Evolutionary conservation across 371 early-diverging fungal genomes (phyloP).

Genomic region (Antonospora locustae): DNA sequence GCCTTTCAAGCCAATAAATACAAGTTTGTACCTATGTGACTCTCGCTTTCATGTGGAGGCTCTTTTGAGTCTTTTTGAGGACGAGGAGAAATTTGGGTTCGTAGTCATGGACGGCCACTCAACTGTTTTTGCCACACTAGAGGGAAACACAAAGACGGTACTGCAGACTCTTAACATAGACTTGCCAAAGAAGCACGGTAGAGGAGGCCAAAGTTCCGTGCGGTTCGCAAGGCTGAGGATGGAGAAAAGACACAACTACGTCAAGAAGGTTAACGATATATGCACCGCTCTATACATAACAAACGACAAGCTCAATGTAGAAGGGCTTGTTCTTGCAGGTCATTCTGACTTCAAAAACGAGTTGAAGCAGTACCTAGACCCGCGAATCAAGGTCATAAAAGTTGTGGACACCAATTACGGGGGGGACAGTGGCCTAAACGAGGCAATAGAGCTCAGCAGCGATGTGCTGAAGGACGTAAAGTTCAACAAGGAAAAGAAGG

Average conservation of each 20-base stretch:
- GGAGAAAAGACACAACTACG: slow-evolving; percentile 94
- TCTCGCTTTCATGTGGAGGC: slow-evolving; percentile 98
- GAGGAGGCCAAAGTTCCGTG: slow-evolving; percentile 98
- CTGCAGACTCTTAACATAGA: slow-evolving; percentile 83
- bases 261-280: slow-evolving; percentile 90
- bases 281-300: slow-evolving; percentile 77
- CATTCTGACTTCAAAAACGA: slow-evolving; percentile 96
- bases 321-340: slow-evolving; percentile 85
- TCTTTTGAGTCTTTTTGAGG: slow-evolving; percentile 68
- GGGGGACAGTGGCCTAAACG: slow-evolving; percentile 95
- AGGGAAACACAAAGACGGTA: slow-evolving; percentile 86
- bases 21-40: slow-evolving; percentile 93
- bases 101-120: slow-evolving; percentile 98
- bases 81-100: slow-evolving; percentile 90
- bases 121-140: slow-evolving; percentile 80
- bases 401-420: slow-evolving; percentile 94
- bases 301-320: slow-evolving; percentile 74
- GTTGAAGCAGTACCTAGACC: slow-evolving; percentile 75
- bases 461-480: slow-evolving; percentile 85
- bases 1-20: slow-evolving; percentile 98
- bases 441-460: slow-evolving; percentile 83
- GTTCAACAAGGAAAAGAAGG: slow-evolving; percentile 91
- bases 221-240: slow-evolving; percentile 95
- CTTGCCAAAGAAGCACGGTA: slow-evolving; percentile 97
- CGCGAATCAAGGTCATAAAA: slow-evolving; percentile 72